Base-by-base conservation (phyloP, 306 rosid genomes). In the Hylodesmum podocarpum region DNA sequence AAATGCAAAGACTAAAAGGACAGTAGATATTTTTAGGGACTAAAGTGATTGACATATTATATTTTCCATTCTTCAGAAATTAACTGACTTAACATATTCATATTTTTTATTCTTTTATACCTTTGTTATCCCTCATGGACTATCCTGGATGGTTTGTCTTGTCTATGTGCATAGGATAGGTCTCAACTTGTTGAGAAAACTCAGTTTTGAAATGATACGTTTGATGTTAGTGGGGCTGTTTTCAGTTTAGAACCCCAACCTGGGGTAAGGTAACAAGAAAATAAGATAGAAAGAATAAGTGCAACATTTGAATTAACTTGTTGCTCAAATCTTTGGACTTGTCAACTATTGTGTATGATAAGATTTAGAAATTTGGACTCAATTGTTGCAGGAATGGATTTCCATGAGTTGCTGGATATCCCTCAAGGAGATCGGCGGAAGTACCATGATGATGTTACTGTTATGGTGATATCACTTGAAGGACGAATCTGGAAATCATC, bases 401-500 rank as follows among this genome's bases (percentile, higher is more conserved):
- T 92, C 50, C 97, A 92, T 69, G 97, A 90, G 78, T 81, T 92
- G 70, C 72, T 92, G 84, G 97, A 92, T 77, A 92, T 92, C 70
- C 97, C 97, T 3, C 97, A 92, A 85, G 97, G 97, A 64, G 97
- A 85, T 61, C 75, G 97, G 65, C 81, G 97, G 83, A 92, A 88
- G 88, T 92, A 92, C 79, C 97, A 92, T 64, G 97, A 92, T 47
- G 97, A 92, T 77, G 97, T 92, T 29, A 92, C 97, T 2, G 97
- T 92, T 5, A 92, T 92, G 97, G 83, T 92, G 78, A 81, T 92
- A 82, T 92, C 97, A 36, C 97, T 92, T 15, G 97, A 92, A 88
- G 97, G 97, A 84, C 87, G 97, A 79, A 92, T 92, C 53, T 92
- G 97, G 97, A 92, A 92, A 84, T 92, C 97, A 34, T 90, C 97